A percentile compares a stretch with the other conserved stretches of the same genome.
phyloP scores from a whole-genome alignment of 805 yeast genomes.

The Monosporozyma solicola region DNA sequence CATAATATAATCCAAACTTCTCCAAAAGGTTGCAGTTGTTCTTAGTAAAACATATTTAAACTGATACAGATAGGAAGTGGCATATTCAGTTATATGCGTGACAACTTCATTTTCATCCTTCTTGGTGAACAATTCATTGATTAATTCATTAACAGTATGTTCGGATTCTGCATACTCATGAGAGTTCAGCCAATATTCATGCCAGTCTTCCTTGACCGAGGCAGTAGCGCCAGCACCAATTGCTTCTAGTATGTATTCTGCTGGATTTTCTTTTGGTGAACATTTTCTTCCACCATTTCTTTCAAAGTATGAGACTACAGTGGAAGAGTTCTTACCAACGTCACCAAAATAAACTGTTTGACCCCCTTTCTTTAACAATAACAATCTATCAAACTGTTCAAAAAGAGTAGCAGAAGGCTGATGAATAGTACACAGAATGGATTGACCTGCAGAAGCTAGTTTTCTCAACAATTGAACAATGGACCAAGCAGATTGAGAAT shows the following conservation, averaged over 20 bases:
- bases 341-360: constrained; percentile 65
- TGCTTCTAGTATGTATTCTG: constrained; percentile 57
- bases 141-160: constrained; percentile 41
- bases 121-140: constrained; percentile 30
- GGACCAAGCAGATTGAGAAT: constrained; percentile 51
- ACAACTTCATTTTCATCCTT: constrained; percentile 9
- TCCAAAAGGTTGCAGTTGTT: constrained; percentile 27
- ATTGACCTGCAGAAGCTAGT: constrained; percentile 53
- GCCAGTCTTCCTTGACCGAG: constrained; percentile 42
- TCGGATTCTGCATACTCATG: constrained; percentile 31
- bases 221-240: constrained; percentile 75
- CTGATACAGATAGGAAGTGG: constrained; percentile 24
- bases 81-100: constrained; percentile 10
- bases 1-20: constrained; percentile 34
- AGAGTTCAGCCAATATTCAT: constrained; percentile 44
- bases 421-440: constrained; percentile 62
- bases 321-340: constrained; percentile 45
- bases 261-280: constrained; percentile 49
- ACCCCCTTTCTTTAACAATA: constrained; percentile 60
- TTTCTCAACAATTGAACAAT: constrained; percentile 48
- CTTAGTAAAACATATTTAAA: constrained; percentile 29
- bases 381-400: constrained; percentile 51
- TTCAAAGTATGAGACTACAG: constrained; percentile 54
- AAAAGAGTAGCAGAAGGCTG: constrained; percentile 59
- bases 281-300: constrained; percentile 58